phyloP scores from a whole-genome alignment of 2,329 filamentous ascomycete species.

The Trichoderma endophyticum region DNA sequence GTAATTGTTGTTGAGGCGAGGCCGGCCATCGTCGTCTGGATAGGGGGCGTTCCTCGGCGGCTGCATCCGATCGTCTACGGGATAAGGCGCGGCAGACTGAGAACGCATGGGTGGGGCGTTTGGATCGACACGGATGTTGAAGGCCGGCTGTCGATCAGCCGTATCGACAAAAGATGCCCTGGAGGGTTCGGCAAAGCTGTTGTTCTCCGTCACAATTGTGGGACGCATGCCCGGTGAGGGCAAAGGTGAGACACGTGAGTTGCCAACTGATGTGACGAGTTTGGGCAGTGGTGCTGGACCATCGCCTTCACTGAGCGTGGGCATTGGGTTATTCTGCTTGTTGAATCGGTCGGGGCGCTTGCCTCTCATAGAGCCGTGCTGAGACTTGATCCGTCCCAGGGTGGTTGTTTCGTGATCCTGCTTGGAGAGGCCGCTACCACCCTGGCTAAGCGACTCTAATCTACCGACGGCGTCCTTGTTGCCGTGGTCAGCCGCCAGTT shows the following conservation, averaged over 20 bases:
- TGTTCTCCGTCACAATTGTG: conserved; percentile 38
- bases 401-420: conserved; percentile 91
- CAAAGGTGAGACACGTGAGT: conserved; percentile 38
- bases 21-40: conserved; percentile 48
- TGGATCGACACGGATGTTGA: conserved; percentile 48
- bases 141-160: conserved; percentile 46
- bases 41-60: conserved; percentile 51
- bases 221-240: conserved; percentile 42
- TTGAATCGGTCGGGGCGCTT: conserved; percentile 59
- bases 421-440: conserved; percentile 81
- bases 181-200: conserved; percentile 48
- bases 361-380: conserved; percentile 67
- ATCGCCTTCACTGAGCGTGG: conserved; percentile 45
- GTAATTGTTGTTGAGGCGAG: conserved; percentile 45
- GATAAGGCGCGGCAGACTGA: conserved; percentile 65
- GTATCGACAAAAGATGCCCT: conserved; percentile 35
- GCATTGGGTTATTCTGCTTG: conserved; percentile 48
- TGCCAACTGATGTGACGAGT: conserved; percentile 24
- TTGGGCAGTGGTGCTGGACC: conserved; percentile 25
- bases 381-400: conserved; percentile 80
- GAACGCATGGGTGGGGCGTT: conserved; percentile 37
- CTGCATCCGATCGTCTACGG: conserved; percentile 61
- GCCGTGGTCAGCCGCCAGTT: conserved; percentile 81
- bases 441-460: conserved; percentile 78
- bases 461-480: conserved; percentile 84